A percentile compares a stretch with the other conserved stretches of the same genome.
phyloP scores from a whole-genome alignment of 2,329 filamentous ascomycete genomes.

The Nigrograna mackinnonii region DNA sequence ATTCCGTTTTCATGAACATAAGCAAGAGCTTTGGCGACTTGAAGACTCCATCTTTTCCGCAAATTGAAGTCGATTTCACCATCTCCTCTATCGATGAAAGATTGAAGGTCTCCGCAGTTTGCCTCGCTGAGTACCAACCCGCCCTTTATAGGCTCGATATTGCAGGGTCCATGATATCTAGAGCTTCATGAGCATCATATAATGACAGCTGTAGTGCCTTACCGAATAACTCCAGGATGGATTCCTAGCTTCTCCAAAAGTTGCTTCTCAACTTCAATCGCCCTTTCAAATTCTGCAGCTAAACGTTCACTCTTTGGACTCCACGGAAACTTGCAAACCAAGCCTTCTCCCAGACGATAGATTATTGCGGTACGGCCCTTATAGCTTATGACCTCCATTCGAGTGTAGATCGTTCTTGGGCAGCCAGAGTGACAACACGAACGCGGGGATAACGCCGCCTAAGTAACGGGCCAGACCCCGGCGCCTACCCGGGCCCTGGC shows the following conservation, averaged over 20 bases:
- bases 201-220: no score
- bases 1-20: conserved; percentile 11
- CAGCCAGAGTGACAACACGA: no score
- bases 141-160: conserved; percentile 2
- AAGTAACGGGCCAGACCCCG: no score
- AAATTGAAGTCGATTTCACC: conserved; percentile 7
- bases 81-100: conserved; percentile 2
- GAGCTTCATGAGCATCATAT: no score
- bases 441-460: no score
- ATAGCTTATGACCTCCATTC: no score
- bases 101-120: not conserved
- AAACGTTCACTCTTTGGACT: conserved; percentile 1
- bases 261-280: conserved; percentile 8
- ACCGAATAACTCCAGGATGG: conserved; percentile 6
- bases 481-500: no score
- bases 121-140: not conserved
- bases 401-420: no score
- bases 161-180: conserved; percentile 13
- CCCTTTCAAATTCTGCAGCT: conserved; percentile 4
- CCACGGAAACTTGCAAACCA: conserved; percentile 8
- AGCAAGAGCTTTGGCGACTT: conserved; percentile 13
- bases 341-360: conserved; percentile 4
- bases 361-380: conserved; percentile 12
- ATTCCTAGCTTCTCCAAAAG: not conserved
- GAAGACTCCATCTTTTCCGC: conserved; percentile 10